Percentiles rank a stretch among this genome's conserved stretches.
phyloP scores from a whole-genome alignment of 83 land plant genomes.

The Picea mariana region DNA sequence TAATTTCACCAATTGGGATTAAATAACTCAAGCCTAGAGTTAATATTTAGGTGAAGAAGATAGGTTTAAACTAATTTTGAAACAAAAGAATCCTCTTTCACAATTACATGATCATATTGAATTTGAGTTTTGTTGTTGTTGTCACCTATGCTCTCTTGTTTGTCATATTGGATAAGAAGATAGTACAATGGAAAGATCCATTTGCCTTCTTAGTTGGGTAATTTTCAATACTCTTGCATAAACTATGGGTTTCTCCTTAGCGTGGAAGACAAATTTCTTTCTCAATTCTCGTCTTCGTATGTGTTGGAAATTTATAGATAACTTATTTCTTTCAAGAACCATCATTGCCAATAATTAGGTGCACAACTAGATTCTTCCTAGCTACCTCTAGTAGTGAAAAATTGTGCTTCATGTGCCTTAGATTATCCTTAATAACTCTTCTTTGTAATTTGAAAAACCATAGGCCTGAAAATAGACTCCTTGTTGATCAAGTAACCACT shows the following conservation, averaged over 20 bases:
- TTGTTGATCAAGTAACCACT: no score
- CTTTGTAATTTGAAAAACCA: no score
- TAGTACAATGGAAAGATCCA: slow-evolving; percentile 70
- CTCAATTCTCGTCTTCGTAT: not conserved
- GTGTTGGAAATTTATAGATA: not conserved
- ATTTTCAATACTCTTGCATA: slow-evolving; percentile 58
- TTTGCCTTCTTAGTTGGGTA: slow-evolving; percentile 81
- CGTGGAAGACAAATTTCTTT: slow-evolving; percentile 74
- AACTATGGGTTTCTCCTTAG: slow-evolving; percentile 61
- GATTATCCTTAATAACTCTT: no score
- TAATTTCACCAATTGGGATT: no score
- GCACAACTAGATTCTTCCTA: not conserved
- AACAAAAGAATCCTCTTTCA: slow-evolving; percentile 23
- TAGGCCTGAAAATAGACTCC: no score
- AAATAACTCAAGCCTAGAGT: no score
- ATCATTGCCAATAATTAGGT: not conserved
- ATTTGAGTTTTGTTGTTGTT: slow-evolving; percentile 65
- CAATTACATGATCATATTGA: slow-evolving; percentile 41
- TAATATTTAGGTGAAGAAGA: no score
- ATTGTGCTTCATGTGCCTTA: not conserved
- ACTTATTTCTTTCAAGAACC: not conserved
- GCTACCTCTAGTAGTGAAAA: not conserved
- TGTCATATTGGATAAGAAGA: slow-evolving; percentile 55
- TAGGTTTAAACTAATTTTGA: no score
- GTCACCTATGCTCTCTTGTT: slow-evolving; percentile 55